phyloP scores from a whole-genome alignment of 2,329 filamentous ascomycete genomes.

The Penicillium sp. region DNA sequence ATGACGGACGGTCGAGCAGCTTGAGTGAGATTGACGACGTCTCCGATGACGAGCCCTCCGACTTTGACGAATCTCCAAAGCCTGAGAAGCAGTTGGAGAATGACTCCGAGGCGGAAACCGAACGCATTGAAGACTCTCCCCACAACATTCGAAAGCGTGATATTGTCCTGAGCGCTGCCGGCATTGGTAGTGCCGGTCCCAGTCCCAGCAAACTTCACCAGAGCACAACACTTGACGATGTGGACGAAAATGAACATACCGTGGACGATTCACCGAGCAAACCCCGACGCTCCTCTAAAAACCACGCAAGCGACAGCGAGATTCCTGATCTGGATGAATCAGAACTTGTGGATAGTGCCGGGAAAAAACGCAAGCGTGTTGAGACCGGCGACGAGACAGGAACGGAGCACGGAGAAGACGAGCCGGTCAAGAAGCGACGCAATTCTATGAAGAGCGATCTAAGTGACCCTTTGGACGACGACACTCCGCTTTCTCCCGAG shows the following conservation, averaged over 20 bases:
- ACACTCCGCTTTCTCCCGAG: slow-evolving; percentile 30
- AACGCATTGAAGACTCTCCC: slow-evolving; percentile 85
- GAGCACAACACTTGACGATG: slow-evolving; percentile 42
- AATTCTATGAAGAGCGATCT: slow-evolving; percentile 35
- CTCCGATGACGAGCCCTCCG: slow-evolving; percentile 56
- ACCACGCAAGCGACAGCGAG: slow-evolving; percentile 26
- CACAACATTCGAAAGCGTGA: slow-evolving; percentile 58
- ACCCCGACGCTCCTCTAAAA: slow-evolving; percentile 28
- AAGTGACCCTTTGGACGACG: slow-evolving; percentile 32
- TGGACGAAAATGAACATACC: slow-evolving; percentile 46
- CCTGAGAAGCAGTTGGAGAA: slow-evolving; percentile 55
- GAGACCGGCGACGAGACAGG: slow-evolving; percentile 32
- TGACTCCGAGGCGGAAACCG: slow-evolving; percentile 86
- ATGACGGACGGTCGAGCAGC: slow-evolving; percentile 77
- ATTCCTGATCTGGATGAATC: slow-evolving; percentile 22
- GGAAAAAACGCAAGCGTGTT: slow-evolving; percentile 39
- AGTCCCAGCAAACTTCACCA: slow-evolving; percentile 74
- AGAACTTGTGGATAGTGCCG: slow-evolving; percentile 26
- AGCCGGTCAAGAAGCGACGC: slow-evolving; percentile 38
- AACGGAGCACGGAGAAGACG: slow-evolving; percentile 33
- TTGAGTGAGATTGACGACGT: slow-evolving; percentile 88
- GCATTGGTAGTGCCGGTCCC: slow-evolving; percentile 55
- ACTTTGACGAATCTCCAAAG: slow-evolving; percentile 45
- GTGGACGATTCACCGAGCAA: slow-evolving; percentile 39
- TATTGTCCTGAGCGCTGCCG: slow-evolving; percentile 54